phyloP scores from a whole-genome alignment of 352 stramenopile species.

The Phytophthora pinifolia region DNA sequence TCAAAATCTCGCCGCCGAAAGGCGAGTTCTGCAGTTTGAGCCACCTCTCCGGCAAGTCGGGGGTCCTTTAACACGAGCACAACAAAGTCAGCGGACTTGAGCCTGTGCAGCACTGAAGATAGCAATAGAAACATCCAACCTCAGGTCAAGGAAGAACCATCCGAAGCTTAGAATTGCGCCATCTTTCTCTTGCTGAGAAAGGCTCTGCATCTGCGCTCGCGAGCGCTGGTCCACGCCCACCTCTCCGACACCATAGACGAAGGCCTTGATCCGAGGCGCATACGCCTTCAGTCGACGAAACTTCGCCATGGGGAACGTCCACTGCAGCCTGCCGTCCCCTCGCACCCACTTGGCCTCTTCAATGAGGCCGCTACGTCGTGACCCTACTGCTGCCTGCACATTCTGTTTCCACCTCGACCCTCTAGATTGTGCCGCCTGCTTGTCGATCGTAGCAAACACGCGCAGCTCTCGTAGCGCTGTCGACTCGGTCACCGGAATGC shows the following conservation, averaged over 20 bases:
- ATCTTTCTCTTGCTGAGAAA: conserved; percentile 28
- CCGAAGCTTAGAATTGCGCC: conserved; percentile 60
- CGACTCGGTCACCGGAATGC: conserved; percentile 40
- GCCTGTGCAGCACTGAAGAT: neutral
- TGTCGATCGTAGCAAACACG: conserved; percentile 58
- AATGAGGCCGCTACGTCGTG: conserved; percentile 43
- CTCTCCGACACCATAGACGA: conserved; percentile 61
- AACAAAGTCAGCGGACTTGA: neutral
- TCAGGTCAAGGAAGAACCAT: conserved; percentile 84
- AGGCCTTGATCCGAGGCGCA: conserved; percentile 63
- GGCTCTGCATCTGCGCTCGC: conserved; percentile 15
- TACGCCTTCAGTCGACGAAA: conserved; percentile 73
- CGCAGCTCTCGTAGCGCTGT: conserved; percentile 49
- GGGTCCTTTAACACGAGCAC: conserved; percentile 41
- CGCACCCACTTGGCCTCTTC: conserved; percentile 57
- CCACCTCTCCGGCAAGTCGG: conserved; percentile 67
- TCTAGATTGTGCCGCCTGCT: conserved; percentile 49
- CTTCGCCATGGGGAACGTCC: conserved; percentile 57
- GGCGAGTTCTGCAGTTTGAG: conserved; percentile 72
- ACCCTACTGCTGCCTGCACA: conserved; percentile 5
- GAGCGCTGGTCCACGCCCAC: conserved; percentile 18
- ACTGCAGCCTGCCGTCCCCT: conserved; percentile 53
- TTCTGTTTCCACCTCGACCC: conserved; percentile 60
- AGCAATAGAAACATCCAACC: conserved; percentile 28
- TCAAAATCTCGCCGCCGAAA: conserved; percentile 68